Base-by-base conservation (phyloP, 192 early-diverging fungal species). In the Coemansia sp. region DNA sequence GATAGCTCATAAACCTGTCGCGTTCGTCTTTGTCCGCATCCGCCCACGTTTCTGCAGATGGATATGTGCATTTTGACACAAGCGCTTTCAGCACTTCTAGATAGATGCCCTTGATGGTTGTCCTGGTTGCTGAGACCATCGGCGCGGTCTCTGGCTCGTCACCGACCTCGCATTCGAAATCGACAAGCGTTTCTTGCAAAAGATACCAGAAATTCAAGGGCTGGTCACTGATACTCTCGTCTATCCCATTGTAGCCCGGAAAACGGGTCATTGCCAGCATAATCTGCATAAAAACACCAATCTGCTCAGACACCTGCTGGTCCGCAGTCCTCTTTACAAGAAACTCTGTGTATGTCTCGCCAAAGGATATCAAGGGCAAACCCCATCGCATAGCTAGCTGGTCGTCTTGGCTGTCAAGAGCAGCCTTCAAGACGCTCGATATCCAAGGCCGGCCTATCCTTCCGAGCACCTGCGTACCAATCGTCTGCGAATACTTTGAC, bases 191-290 rank as follows among this genome's bases (percentile, higher is more conserved):
- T 56, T 92, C 91, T 67, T 92, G 90, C 11, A 91, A 67, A 50
- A 86, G 65, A 36, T 85, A 89, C 91, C 91, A 92, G 61, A 91
- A 88, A 59, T 87, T 85, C 17, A 92, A 85, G 5, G 90, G 82
- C 48, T 88, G 76, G 48, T 89, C 90, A 56, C 87, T 88, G 63
- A 89, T 73, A 30, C 86, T 86, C 68, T 93, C 88, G 60, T 89
- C 87, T 30, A 84, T 75, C 4, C 85, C 90, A 45, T 84, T 87
- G 56, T 88, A 83, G 3, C 91, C 91, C 4, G 89, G 86, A 62
- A 86, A 91, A 59, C 85, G 84, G 14, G 86, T 87, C 65, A 91
- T 84, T 14, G 80, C 85, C 65, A 93, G 76, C 69, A 89, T 84
- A 29, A 72, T 61, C 60, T 72, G 69, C 50, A 80, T 49, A 29